Percentiles rank a stretch among this genome's conserved stretches.
These are phyloP conservation scores for Neohortaea acidophila DNA, from an alignment of 495 filamentous ascomycete genomes.

Conservation along the genomic window DNA sequence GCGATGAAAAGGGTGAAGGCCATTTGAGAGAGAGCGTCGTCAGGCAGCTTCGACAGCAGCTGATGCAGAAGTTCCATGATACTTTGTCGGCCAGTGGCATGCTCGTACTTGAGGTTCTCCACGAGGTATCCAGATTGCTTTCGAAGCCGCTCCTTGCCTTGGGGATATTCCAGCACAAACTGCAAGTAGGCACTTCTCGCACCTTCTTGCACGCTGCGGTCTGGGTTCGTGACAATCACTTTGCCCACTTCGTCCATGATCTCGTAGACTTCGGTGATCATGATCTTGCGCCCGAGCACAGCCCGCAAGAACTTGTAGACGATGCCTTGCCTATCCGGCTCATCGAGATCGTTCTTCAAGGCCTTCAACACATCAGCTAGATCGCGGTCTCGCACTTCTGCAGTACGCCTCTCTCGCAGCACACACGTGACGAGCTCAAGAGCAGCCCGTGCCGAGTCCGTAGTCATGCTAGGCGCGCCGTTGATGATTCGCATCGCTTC, in stretches of 20 bases:
- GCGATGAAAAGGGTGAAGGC: slow-evolving; percentile 71
- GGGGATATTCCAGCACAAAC: slow-evolving; percentile 88
- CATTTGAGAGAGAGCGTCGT: slow-evolving; percentile 68
- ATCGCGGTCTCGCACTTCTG: slow-evolving; percentile 61
- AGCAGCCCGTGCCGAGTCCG: slow-evolving; percentile 68
- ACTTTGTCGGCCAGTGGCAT: slow-evolving; percentile 73
- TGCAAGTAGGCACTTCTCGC: slow-evolving; percentile 83
- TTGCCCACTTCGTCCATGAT: slow-evolving; percentile 69
- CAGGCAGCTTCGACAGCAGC: slow-evolving; percentile 63
- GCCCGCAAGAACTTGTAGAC: slow-evolving; percentile 86
- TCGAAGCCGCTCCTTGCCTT: slow-evolving; percentile 67
- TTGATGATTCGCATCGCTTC: slow-evolving; percentile 72
- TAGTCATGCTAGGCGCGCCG: slow-evolving; percentile 56
- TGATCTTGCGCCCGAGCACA: slow-evolving; percentile 66
- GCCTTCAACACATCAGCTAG: slow-evolving; percentile 72
- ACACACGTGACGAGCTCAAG: slow-evolving; percentile 76
- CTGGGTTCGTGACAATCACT: slow-evolving; percentile 96
- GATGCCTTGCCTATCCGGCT: slow-evolving; percentile 76
- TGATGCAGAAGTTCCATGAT: slow-evolving; percentile 81
- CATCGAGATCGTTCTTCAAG: slow-evolving; percentile 76
- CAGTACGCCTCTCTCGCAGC: slow-evolving; percentile 61
- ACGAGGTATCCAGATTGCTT: slow-evolving; percentile 83
- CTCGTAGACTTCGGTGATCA: slow-evolving; percentile 81
- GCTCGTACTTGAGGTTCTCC: slow-evolving; percentile 78
- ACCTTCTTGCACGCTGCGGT: slow-evolving; percentile 65